Conservation (phyloP, 1,139 yeast genomes). For the Yamadazyma diospyri region DNA sequence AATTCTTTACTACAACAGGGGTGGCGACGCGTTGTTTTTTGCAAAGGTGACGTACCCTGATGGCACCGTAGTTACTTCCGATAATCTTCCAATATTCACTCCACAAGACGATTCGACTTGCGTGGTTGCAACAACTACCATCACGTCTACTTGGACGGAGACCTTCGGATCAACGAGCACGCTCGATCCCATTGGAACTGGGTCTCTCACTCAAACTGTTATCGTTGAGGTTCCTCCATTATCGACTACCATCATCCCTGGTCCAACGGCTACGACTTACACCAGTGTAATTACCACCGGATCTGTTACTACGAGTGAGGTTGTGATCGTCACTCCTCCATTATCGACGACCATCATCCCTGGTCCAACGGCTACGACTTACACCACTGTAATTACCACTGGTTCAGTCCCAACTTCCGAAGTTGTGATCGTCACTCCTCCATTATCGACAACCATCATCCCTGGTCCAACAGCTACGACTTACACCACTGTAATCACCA, state of each 20-base stretch:
- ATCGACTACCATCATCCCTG: background rate
- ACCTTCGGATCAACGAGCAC: background rate
- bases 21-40: background rate
- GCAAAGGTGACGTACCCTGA: background rate
- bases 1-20: background rate
- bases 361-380: background rate
- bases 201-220: background rate
- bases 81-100: background rate
- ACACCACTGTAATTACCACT: background rate
- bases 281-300: background rate
- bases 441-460: background rate
- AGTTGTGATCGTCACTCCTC: background rate
- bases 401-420: constrained; percentile 1
- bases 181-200: background rate
- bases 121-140: background rate
- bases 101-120: background rate
- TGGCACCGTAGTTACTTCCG: background rate
- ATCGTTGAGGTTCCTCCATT: background rate
- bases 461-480: background rate
- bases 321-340: background rate
- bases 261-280: background rate
- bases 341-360: too few relatives aligned
- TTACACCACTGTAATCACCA: background rate
- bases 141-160: background rate
- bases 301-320: background rate